phyloP scores from a whole-genome alignment of 768 basidiomycete species.

The Ramaria sp. region DNA sequence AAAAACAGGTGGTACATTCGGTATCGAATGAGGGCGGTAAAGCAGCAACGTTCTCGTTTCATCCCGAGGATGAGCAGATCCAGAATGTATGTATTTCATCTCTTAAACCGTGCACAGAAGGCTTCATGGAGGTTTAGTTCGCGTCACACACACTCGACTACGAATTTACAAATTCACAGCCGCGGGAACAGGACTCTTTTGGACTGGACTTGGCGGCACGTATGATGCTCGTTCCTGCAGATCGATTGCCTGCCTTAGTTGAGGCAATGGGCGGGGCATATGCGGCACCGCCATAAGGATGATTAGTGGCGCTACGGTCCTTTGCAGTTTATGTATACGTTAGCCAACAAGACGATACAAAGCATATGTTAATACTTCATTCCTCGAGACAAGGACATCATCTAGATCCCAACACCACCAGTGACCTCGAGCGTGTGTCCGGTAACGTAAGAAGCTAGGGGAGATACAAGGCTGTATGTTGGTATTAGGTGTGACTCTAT shows the following conservation, averaged over 20 bases:
- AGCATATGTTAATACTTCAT: neutral
- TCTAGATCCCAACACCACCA: conserved; percentile 65
- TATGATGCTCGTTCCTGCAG: conserved; percentile 40
- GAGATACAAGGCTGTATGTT: conserved; percentile 53
- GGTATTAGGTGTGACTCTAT: neutral
- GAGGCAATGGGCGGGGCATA: neutral
- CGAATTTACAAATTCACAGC: conserved; percentile 39
- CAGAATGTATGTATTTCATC: conserved; percentile 37
- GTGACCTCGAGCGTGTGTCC: conserved; percentile 82
- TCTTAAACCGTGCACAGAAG: neutral
- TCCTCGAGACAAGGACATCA: neutral
- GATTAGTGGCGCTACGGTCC: neutral
- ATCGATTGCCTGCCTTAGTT: conserved; percentile 32
- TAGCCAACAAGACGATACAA: neutral
- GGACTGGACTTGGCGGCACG: conserved; percentile 62
- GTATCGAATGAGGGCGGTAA: neutral
- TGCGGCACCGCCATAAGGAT: neutral
- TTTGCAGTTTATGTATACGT: neutral
- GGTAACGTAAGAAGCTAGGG: conserved; percentile 68
- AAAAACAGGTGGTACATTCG: conserved; percentile 18
- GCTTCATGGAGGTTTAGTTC: conserved; percentile 24
- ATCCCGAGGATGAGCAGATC: conserved; percentile 77
- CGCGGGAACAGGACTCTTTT: conserved; percentile 54
- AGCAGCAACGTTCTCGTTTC: conserved; percentile 55
- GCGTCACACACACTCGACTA: conserved; percentile 44